Evolutionary conservation across 2,329 filamentous ascomycete genomes (phyloP).

Genomic region (Arthroderma uncinatum): DNA sequence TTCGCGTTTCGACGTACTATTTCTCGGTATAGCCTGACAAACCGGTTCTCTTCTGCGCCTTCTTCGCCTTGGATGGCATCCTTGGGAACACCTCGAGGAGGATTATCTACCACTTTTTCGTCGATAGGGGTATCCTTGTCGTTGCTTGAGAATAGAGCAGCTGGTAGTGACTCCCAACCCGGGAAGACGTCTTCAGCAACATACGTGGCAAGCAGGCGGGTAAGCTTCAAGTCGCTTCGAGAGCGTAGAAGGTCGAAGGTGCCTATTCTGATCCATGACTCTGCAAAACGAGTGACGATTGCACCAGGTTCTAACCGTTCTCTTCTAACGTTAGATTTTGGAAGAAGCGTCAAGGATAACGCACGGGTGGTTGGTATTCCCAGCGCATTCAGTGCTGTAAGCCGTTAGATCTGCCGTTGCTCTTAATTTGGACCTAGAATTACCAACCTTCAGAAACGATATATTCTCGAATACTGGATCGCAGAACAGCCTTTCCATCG

Average conservation of each 20-base stretch:
- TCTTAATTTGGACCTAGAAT: no score
- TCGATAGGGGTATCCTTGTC: slow-evolving; percentile 31
- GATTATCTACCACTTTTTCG: slow-evolving; percentile 27
- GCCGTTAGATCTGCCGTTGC: background rate
- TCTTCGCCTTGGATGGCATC: slow-evolving; percentile 55
- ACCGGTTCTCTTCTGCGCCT: slow-evolving; percentile 69
- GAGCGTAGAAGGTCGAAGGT: slow-evolving; percentile 87
- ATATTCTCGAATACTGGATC: slow-evolving; percentile 89
- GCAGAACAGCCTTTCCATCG: slow-evolving; percentile 84
- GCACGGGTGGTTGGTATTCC: slow-evolving; percentile 79
- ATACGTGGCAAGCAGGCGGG: slow-evolving; percentile 67
- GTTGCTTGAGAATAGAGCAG: slow-evolving; percentile 33
- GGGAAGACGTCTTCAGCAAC: slow-evolving; percentile 76
- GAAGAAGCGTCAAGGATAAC: slow-evolving; percentile 66
- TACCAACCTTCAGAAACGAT: slow-evolving; percentile 68
- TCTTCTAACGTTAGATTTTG: slow-evolving; percentile 59
- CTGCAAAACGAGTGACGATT: slow-evolving; percentile 82
- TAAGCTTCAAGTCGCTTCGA: slow-evolving; percentile 63
- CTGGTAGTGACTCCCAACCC: slow-evolving; percentile 77
- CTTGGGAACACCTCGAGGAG: slow-evolving; percentile 44
- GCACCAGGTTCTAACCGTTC: slow-evolving; percentile 82
- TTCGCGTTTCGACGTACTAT: slow-evolving; percentile 74
- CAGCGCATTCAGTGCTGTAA: slow-evolving; percentile 59
- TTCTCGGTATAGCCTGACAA: slow-evolving; percentile 75
- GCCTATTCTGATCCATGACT: slow-evolving; percentile 86